Evolutionary conservation across 495 filamentous ascomycete genomes (phyloP).

Genomic region (Xylaria scruposa): DNA sequence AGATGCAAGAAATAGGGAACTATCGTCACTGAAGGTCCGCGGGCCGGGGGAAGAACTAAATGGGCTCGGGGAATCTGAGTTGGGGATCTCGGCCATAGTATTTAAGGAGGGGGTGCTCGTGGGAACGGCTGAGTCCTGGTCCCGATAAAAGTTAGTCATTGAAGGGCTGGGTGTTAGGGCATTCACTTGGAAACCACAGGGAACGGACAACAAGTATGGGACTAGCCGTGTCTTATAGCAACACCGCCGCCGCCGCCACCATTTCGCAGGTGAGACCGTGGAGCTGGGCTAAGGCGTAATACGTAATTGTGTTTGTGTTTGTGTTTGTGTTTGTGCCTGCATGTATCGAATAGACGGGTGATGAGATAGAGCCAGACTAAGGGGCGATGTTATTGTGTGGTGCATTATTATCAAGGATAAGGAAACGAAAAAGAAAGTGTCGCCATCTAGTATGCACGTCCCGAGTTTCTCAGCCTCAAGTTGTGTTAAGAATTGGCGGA

Average conservation of each 20-base stretch:
- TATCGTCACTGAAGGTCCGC: too few relatives aligned
- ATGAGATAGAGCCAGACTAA: not conserved
- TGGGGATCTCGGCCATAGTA: conserved; percentile 13
- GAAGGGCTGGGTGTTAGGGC: not conserved
- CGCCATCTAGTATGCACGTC: not conserved
- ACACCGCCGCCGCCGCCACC: not conserved
- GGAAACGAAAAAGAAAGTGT: not conserved
- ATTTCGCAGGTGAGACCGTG: not conserved
- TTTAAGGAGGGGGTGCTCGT: not conserved
- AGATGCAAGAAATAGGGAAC: not conserved
- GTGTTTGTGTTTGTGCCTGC: not conserved
- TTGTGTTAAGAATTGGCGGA: not conserved
- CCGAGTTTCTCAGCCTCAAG: not conserved
- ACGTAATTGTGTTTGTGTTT: not conserved
- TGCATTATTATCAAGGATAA: not conserved
- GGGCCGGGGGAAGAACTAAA: not conserved
- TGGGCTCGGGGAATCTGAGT: conserved; percentile 4
- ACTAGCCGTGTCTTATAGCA: not conserved
- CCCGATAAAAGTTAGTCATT: not conserved
- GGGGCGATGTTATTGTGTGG: not conserved
- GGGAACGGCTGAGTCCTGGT: not conserved
- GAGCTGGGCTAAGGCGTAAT: not conserved
- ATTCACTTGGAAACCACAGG: not conserved
- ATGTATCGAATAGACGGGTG: not conserved
- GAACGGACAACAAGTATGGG: not conserved